Conservation (phyloP, 2,329 filamentous ascomycete genomes). For the Fusarium avenaceum region DNA sequence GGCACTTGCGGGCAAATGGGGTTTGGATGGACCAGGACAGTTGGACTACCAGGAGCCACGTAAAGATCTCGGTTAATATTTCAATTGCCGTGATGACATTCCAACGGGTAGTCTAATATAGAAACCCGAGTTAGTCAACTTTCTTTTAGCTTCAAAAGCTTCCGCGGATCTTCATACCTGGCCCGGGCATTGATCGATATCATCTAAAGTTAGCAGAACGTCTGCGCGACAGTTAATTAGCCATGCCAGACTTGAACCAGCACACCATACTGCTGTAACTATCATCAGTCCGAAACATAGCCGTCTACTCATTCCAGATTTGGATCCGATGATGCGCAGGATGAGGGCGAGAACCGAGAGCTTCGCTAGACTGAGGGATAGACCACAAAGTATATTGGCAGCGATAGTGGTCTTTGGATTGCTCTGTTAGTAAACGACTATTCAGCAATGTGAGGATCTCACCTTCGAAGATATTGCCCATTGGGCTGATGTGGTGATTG, state of each 20-base stretch:
- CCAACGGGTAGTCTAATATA: slow-evolving; percentile 27
- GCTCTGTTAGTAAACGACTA: slow-evolving; percentile 4
- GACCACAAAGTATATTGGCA: slow-evolving; percentile 19
- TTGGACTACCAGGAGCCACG: slow-evolving; percentile 29
- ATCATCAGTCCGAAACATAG: slow-evolving; percentile 32
- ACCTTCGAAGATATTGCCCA: slow-evolving; percentile 33
- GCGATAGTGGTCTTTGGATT: slow-evolving; percentile 16
- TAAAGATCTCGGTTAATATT: slow-evolving; percentile 26
- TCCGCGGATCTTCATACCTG: slow-evolving; percentile 24
- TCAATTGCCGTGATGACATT: slow-evolving; percentile 28
- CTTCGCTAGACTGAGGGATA: slow-evolving; percentile 28
- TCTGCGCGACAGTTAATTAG: slow-evolving; percentile 22
- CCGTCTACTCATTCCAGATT: slow-evolving; percentile 26
- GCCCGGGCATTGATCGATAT: slow-evolving; percentile 23
- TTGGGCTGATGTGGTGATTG: slow-evolving; percentile 26
- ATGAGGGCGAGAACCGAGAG: slow-evolving; percentile 42
- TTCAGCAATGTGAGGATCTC: accelerated
- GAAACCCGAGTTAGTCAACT: neutral
- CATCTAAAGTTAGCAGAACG: slow-evolving; percentile 15
- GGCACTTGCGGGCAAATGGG: slow-evolving; percentile 30
- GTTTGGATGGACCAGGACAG: slow-evolving; percentile 37
- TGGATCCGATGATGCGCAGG: slow-evolving; percentile 39
- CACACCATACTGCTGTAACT: slow-evolving; percentile 20
- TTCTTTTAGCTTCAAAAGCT: too few relatives aligned
- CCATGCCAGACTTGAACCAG: slow-evolving; percentile 23